Percentiles rank a stretch among this genome's conserved stretches.
phyloP scores from a whole-genome alignment of 768 basidiomycete genomes.

The Kondoa malvinella region DNA sequence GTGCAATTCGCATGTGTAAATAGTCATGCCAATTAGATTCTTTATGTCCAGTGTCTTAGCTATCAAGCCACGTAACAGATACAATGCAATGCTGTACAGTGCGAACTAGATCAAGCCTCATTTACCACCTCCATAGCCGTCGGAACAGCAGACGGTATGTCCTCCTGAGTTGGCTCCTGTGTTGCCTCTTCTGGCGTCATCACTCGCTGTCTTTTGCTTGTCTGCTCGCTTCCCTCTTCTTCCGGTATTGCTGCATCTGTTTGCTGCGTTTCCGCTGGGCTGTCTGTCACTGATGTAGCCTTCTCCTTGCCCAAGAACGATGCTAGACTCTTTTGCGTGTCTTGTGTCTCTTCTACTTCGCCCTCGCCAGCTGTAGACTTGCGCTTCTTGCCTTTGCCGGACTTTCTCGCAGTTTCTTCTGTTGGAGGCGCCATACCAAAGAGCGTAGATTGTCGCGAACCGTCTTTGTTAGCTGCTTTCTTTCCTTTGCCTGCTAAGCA shows the following conservation, averaged over 20 bases:
- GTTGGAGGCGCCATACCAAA: constrained; percentile 20
- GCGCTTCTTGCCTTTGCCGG: constrained; percentile 21
- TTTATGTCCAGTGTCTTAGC: too few relatives aligned
- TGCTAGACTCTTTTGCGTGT: constrained; percentile 9
- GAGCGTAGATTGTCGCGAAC: constrained; percentile 15
- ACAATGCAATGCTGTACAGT: too few relatives aligned
- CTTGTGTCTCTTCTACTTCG: constrained; percentile 3
- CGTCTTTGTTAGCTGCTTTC: constrained; percentile 6
- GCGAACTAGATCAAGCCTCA: not conserved
- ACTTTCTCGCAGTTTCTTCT: constrained; percentile 1
- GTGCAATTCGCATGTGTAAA: too few relatives aligned
- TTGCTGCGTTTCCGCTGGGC: not conserved
- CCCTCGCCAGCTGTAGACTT: constrained; percentile 16
- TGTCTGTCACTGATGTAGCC: not conserved
- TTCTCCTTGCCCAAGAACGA: constrained; percentile 13
- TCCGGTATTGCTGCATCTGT: too few relatives aligned
- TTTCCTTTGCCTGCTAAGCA: constrained; percentile 16
- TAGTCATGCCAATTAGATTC: too few relatives aligned
- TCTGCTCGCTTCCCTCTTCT: not conserved
- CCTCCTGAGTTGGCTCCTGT: not conserved
- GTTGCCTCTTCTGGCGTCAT: not conserved
- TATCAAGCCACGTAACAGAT: too few relatives aligned
- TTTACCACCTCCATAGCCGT: not conserved
- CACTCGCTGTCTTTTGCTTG: not conserved
- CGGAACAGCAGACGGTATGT: not conserved